Evolutionary conservation across 371 early-diverging fungal genomes (phyloP).

Genomic region (Mortierella polycephala): DNA sequence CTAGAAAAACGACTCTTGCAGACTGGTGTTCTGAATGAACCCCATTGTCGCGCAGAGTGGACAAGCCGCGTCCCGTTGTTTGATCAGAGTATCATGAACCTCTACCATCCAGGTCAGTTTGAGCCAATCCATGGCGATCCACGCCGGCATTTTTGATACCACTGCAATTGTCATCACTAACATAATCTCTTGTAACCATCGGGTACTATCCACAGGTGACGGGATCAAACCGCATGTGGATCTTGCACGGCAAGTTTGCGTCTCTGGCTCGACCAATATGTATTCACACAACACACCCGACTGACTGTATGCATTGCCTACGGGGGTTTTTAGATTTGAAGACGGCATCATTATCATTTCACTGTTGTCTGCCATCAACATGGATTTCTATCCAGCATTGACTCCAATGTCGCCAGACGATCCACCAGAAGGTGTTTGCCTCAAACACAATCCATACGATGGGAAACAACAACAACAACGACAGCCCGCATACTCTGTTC

Average conservation of each 20-base stretch:
- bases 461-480: conserved; percentile 1
- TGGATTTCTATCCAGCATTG: conserved; percentile 50
- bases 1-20: conserved; percentile 15
- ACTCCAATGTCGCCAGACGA: conserved; percentile 34
- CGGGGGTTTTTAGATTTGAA: conserved; percentile 30
- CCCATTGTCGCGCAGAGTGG: conserved; percentile 22
- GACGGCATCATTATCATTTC: conserved; percentile 50
- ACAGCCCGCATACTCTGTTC: conserved; percentile 20
- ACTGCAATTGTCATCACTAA: not conserved
- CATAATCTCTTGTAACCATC: too few relatives aligned
- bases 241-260: conserved; percentile 31
- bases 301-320: too few relatives aligned
- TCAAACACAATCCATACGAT: too few relatives aligned
- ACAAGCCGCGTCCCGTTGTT: conserved; percentile 32
- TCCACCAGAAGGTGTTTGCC: conserved; percentile 19
- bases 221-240: conserved; percentile 53
- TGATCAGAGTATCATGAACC: conserved; percentile 53
- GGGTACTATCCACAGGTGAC: conserved; percentile 17
- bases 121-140: not conserved
- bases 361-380: conserved; percentile 39
- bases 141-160: too few relatives aligned
- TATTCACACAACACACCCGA: too few relatives aligned
- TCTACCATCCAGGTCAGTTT: conserved; percentile 41
- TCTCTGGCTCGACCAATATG: not conserved
- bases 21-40: conserved; percentile 19